Base-by-base conservation (phyloP, 257 asterid species). In the Galeopsis tetrahit region DNA sequence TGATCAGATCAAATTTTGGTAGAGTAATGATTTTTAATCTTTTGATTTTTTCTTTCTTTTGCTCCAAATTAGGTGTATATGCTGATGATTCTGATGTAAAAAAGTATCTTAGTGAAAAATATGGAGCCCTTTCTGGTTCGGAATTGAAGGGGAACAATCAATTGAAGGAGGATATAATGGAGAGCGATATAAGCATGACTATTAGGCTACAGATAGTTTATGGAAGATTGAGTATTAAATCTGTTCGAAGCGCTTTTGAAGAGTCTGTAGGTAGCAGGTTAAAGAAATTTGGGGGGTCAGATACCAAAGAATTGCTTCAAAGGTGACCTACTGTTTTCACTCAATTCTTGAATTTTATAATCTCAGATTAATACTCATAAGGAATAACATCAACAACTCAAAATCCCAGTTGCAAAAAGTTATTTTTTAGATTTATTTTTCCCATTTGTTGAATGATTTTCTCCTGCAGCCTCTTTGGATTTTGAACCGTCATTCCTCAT, bases 121-220 rank as follows among this genome's bases (percentile, higher is more conserved):
- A 89, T 52, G 83, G 84, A 35, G 58, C 28, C 6, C 51, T 63
- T 57, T 77, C 85, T 42, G 70, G 79, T 44, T 55, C 83, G 3
- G 93, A 82, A 46, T 70, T 81, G 85, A 84, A 85, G 73, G 85
- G 79, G 71, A 84, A 75, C 48, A 77, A 83, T 31, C 80, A 69
- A 58, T 55, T 86, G 7, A 78, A 75, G 64, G 83, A 86, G 51
- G 92, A 84, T 77, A 85, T 94, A 8, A 82, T 89, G 86, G 92
- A 89, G 78, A 75, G 82, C 63, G 96, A 89, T 79, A 82, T 91
- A 11, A 44, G 86, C 78, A 84, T 90, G 87, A 94, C 96, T 32
- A 64, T 94, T 34, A 87, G 99, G 85, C 93, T 94, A 58, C 97
- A 90, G 73, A 92, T 94, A 70, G 97, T 90, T 15, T 95, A 92